Conservation (phyloP, 495 filamentous ascomycete species). For the Ramalina intermedia region DNA sequence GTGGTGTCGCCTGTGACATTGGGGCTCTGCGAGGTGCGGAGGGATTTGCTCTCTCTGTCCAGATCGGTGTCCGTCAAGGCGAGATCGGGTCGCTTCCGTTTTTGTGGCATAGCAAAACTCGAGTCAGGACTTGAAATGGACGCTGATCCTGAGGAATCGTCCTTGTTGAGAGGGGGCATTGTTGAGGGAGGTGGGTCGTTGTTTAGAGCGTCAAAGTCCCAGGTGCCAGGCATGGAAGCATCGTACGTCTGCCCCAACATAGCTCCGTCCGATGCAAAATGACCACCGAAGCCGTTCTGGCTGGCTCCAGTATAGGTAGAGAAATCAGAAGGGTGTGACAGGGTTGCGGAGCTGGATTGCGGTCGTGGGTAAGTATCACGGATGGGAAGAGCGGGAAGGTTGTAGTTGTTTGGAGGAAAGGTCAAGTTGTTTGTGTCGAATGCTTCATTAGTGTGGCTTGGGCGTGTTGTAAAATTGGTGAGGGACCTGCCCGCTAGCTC, state of each 20-base stretch:
- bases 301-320: conserved; percentile 2
- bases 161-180: background rate
- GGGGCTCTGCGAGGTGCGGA: conserved; percentile 21
- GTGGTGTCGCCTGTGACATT: conserved; percentile 16
- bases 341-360: conserved; percentile 1
- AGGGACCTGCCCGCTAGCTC: too few species aligned
- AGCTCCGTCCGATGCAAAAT: conserved; percentile 7
- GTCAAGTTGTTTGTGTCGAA: background rate
- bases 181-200: background rate
- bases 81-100: conserved; percentile 10
- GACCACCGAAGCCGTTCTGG: conserved; percentile 3
- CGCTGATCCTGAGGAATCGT: conserved; percentile 1
- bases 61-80: conserved; percentile 2
- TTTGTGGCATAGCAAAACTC: conserved; percentile 16
- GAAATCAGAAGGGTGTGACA: background rate
- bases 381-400: background rate
- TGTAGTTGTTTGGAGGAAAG: background rate
- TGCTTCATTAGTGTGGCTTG: too few species aligned
- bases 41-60: conserved; percentile 8
- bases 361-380: background rate
- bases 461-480: too few species aligned
- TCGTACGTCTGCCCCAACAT: conserved; percentile 1
- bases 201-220: conserved; percentile 3
- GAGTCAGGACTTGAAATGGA: conserved; percentile 12
- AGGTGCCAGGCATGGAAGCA: conserved; percentile 1